Evolutionary conservation across 257 asterid species (phyloP).

Genomic region (Gentiana straminea): DNA sequence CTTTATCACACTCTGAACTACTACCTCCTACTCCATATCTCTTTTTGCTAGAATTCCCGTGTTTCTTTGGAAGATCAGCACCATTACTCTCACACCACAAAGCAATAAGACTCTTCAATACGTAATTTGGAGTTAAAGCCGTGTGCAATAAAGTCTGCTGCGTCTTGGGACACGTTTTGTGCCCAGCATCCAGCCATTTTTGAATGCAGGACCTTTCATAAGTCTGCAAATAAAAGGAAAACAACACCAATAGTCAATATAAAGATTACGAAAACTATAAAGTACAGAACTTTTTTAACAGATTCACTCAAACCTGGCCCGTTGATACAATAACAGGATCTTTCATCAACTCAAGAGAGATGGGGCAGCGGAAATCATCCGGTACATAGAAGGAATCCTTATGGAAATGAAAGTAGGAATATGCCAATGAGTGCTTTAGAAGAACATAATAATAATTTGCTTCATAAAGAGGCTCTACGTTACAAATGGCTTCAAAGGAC

Average conservation of each 20-base stretch:
- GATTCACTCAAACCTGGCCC: conserved; percentile 99
- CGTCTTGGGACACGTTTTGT: conserved; percentile 93
- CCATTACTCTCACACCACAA: conserved; percentile 96
- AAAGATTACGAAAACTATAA: background rate
- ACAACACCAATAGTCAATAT: background rate
- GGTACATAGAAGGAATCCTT: conserved; percentile 98
- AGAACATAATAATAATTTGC: conserved; percentile 96
- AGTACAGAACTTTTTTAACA: conserved; percentile 6
- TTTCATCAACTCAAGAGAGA: conserved; percentile 95
- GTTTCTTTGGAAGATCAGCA: conserved; percentile 76
- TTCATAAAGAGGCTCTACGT: conserved; percentile 98
- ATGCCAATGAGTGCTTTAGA: conserved; percentile 99
- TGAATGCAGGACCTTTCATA: conserved; percentile 88
- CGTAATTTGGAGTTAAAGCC: conserved; percentile 95
- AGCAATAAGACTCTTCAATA: too few relatives aligned
- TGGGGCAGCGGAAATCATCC: conserved; percentile 93
- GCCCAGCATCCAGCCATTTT: conserved; percentile 96
- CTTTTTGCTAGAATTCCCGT: conserved; percentile 45
- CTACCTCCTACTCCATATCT: conserved; percentile 45
- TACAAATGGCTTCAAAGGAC: conserved; percentile 94
- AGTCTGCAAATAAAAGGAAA: conserved; percentile 49
- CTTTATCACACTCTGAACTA: conserved; percentile 69
- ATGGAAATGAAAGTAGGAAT: conserved; percentile 98
- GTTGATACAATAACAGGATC: conserved; percentile 98
- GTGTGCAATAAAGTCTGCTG: conserved; percentile 85